Conservation (phyloP, 2,329 filamentous ascomycete species). For the Clarireedia sp. region DNA sequence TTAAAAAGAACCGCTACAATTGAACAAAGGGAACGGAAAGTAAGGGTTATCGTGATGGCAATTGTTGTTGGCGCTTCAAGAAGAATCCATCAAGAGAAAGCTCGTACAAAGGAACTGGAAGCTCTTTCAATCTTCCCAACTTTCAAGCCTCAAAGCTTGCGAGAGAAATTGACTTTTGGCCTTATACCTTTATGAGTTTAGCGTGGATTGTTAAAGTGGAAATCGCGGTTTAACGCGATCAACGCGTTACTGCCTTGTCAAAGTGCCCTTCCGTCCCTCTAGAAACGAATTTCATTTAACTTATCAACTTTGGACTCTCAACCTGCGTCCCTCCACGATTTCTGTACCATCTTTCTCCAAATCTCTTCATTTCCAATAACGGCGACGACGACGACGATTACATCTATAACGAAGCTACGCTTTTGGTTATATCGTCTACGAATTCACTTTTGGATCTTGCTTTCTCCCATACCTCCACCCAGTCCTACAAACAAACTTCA, state of each 20-base stretch:
- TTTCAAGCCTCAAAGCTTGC: background rate
- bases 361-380: background rate
- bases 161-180: background rate
- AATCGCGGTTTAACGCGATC: conserved; percentile 5
- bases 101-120: background rate
- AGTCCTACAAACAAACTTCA: conserved; percentile 26
- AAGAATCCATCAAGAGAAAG: background rate
- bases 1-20: background rate
- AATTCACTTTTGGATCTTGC: background rate
- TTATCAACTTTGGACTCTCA: background rate
- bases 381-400: background rate
- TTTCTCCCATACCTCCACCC: background rate
- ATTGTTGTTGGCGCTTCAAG: background rate
- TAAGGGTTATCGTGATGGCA: background rate
- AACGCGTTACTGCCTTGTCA: background rate
- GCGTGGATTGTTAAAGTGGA: background rate
- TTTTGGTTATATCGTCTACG: background rate
- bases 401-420: no score
- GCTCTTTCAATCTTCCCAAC: background rate
- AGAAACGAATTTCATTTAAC: background rate
- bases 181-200: background rate
- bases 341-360: background rate
- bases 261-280: background rate
- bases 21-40: background rate
- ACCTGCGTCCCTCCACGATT: background rate